A percentile compares a stretch with the other conserved stretches of the same genome.
Evolutionary conservation across 108 stramenopile species (phyloP).

Genomic region (Craspedostauros australis): DNA sequence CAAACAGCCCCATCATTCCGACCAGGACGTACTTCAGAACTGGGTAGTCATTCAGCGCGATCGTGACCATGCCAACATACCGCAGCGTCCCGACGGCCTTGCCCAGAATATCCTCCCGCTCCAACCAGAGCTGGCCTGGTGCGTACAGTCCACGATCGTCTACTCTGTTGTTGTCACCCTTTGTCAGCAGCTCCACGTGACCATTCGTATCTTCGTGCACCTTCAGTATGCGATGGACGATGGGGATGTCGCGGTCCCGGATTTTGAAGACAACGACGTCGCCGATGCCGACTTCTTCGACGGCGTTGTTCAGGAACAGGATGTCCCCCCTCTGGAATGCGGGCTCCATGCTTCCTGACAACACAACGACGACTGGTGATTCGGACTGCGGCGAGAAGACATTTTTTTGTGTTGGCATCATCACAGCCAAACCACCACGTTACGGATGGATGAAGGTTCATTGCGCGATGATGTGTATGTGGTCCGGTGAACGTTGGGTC

Average conservation of each 20-base stretch:
- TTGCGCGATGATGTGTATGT: no score
- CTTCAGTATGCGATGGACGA: conserved; percentile 98
- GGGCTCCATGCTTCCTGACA: conserved; percentile 98
- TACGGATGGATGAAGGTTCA: no score
- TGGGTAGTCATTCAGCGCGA: conserved; percentile 99
- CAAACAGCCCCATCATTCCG: conserved; percentile 98
- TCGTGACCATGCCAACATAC: conserved; percentile 99
- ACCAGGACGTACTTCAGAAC: conserved; percentile 96
- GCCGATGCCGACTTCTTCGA: conserved; percentile 88
- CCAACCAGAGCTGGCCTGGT: conserved; percentile 98
- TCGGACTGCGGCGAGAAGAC: conserved; percentile 82
- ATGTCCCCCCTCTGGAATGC: conserved; percentile 99
- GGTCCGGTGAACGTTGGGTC: no score
- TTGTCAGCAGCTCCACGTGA: conserved; percentile 90
- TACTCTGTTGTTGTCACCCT: conserved; percentile 99
- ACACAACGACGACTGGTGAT: conserved; percentile 97
- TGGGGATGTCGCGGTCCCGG: conserved; percentile 99
- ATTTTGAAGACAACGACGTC: conserved; percentile 99
- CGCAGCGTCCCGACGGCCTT: conserved; percentile 92
- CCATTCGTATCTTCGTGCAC: conserved; percentile 84
- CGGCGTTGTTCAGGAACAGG: conserved; percentile 95
- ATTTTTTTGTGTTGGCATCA: no score
- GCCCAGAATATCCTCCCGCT: conserved; percentile 96
- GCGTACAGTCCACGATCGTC: conserved; percentile 99
- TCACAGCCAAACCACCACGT: no score